phyloP scores from a whole-genome alignment of 2,329 filamentous ascomycete species.

The Apiospora marii region DNA sequence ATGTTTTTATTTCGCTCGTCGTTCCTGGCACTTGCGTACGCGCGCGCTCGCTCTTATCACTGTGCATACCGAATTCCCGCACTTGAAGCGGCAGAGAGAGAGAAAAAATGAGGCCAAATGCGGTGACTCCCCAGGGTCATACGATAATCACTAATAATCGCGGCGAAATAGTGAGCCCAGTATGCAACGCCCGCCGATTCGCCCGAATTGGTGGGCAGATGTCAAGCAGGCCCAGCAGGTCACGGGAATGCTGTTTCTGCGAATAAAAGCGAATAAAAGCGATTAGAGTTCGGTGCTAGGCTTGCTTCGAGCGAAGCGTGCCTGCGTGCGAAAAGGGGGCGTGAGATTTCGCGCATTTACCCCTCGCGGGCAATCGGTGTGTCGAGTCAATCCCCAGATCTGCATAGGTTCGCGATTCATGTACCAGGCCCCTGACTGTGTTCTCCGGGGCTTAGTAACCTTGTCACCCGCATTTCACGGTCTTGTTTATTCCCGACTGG shows the following conservation, averaged over 20 bases:
- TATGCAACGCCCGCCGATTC: neutral
- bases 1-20: neutral
- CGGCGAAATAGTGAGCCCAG: neutral
- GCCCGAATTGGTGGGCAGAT: neutral
- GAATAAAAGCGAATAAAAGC: conserved; percentile 1
- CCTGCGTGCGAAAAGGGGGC: neutral
- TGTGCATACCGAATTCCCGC: neutral
- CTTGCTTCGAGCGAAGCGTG: no score
- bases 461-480: neutral
- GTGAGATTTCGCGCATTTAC: conserved; percentile 16
- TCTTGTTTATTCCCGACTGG: neutral
- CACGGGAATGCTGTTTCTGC: neutral
- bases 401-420: neutral
- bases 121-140: neutral
- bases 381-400: conserved; percentile 16
- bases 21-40: neutral
- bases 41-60: neutral
- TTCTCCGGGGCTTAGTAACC: neutral
- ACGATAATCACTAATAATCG: neutral
- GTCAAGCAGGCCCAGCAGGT: neutral
- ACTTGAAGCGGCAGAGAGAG: neutral
- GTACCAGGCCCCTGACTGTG: no score
- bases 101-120: neutral
- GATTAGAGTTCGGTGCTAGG: neutral
- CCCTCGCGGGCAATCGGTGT: neutral